Evolutionary conservation across 306 rosid species (phyloP).

Genomic region (Acacia acuminata): DNA sequence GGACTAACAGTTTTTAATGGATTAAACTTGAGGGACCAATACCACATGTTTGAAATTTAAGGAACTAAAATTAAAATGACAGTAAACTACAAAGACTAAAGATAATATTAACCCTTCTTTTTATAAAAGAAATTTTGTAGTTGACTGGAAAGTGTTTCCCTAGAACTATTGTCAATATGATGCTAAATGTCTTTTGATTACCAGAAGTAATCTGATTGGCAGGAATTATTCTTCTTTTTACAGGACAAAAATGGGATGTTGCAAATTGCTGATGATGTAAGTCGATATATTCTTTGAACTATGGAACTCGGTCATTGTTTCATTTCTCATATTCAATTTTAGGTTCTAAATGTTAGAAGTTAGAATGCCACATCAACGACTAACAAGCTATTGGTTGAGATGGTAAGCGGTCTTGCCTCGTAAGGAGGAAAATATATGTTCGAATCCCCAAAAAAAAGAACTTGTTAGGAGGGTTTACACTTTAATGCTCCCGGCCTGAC

Average conservation of each 20-base stretch:
- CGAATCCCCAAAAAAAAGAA: too few species aligned
- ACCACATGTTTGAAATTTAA: too few species aligned
- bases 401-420: too few species aligned
- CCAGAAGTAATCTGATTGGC: neutral
- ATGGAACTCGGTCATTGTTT: constrained; percentile 1
- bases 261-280: constrained; percentile 94
- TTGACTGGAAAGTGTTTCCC: constrained; percentile 17
- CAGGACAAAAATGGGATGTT: constrained; percentile 73
- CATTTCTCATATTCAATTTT: constrained; percentile 10
- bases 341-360: neutral
- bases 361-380: neutral
- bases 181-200: constrained; percentile 5
- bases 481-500: too few species aligned
- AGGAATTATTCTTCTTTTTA: constrained; percentile 37
- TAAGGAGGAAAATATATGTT: too few species aligned
- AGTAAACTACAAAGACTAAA: too few species aligned
- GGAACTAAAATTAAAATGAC: too few species aligned
- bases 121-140: constrained; percentile 22
- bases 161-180: constrained; percentile 11
- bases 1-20: too few species aligned
- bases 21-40: too few species aligned
- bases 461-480: too few species aligned
- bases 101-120: too few species aligned
- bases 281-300: constrained; percentile 30
- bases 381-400: too few species aligned